Base-by-base conservation (phyloP, 2,329 filamentous ascomycete genomes). In the Aureobasidium lini region DNA sequence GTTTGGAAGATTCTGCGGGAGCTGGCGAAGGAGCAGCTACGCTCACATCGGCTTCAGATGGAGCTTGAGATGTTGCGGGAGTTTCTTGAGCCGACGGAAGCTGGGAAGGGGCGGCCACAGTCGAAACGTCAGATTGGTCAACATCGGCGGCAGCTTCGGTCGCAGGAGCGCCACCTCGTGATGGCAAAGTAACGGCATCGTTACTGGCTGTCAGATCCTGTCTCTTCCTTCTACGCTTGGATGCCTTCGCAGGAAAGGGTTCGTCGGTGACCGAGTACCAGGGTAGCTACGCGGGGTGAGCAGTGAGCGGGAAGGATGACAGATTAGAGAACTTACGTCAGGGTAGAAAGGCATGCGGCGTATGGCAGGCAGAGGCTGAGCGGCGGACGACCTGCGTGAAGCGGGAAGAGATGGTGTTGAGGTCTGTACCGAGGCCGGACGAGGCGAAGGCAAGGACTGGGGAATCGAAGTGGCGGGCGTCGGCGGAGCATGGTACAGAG, bases 221-320 rank as follows among this genome's bases (percentile, higher is more conserved):
- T 60, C 74, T 69, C 63, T 73, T 69, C 54, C 80, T 76, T 64
- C 77, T 76, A 65, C 76, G 74, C 56, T 74, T 72, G 13, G 77
- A 74, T 50, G 76, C 75, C 66, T 77, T 76, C 15, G 77, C 70
- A 3, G 83, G 83, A 66, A 86, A 85, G 2, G 77, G 59, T 32
- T 62, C 72, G 18, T 80, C 78, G 15, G 80, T 76, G 31, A 80
- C 76, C 11, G 83, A 86, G 36, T 83, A 76, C 83, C 83, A 86
- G 10, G 84, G 84, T 18, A 86, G 71, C 77, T 81, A 63, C n/a
- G 43, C 18, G 28, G 23, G 40, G 60, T 46, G 29, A 54, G 61
- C 32, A 36, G 31, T 5, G 23, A 39, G 37, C 10, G 10, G 8
- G 28, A 11, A 6, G 28, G 43, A 15, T 4, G 31, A 13, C 36